These are phyloP conservation scores for Claviceps lovelessii DNA, from an alignment of 2,329 filamentous ascomycete genomes.

Conservation along the genomic window DNA sequence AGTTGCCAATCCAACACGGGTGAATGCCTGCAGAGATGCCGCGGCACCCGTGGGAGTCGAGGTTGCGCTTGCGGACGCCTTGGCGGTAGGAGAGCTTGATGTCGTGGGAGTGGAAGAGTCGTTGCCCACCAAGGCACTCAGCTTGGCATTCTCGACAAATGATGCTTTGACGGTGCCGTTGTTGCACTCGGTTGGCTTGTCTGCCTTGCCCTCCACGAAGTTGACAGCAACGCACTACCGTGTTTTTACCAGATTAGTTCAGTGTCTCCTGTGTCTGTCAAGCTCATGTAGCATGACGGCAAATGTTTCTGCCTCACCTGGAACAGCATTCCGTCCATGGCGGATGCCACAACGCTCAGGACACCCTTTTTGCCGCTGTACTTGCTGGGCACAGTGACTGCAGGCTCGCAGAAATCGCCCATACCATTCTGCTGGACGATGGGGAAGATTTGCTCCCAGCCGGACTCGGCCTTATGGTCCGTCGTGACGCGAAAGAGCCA, in stretches of 20 bases:
- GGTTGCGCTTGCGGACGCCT: slow-evolving; percentile 9
- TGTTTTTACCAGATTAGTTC: not conserved
- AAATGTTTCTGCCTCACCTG: slow-evolving; percentile 26
- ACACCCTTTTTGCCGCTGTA: slow-evolving; percentile 42
- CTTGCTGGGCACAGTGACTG: slow-evolving; percentile 32
- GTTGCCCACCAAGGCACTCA: slow-evolving; percentile 19
- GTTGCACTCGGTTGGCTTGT: slow-evolving; percentile 18
- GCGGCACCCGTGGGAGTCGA: slow-evolving; percentile 13
- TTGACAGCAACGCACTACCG: slow-evolving; percentile 39
- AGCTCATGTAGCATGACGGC: not conserved
- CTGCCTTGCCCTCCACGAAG: slow-evolving; percentile 33
- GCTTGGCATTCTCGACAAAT: slow-evolving; percentile 19
- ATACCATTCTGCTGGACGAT: slow-evolving; percentile 40
- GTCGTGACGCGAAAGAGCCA: slow-evolving; percentile 46
- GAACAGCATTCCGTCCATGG: slow-evolving; percentile 41
- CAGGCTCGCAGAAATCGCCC: slow-evolving; percentile 38
- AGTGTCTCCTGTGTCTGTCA: not conserved
- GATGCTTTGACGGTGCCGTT: slow-evolving; percentile 20
- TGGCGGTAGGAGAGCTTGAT: slow-evolving; percentile 5
- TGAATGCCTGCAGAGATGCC: slow-evolving; percentile 8
- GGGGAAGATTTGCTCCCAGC: slow-evolving; percentile 42
- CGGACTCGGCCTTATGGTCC: slow-evolving; percentile 29
- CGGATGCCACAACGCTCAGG: slow-evolving; percentile 35
- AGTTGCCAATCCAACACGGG: slow-evolving; percentile 9
- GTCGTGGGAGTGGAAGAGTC: slow-evolving; percentile 2